Evolutionary conservation across 2,329 filamentous ascomycete genomes (phyloP).

Genomic region (Aspergillus jensenii): DNA sequence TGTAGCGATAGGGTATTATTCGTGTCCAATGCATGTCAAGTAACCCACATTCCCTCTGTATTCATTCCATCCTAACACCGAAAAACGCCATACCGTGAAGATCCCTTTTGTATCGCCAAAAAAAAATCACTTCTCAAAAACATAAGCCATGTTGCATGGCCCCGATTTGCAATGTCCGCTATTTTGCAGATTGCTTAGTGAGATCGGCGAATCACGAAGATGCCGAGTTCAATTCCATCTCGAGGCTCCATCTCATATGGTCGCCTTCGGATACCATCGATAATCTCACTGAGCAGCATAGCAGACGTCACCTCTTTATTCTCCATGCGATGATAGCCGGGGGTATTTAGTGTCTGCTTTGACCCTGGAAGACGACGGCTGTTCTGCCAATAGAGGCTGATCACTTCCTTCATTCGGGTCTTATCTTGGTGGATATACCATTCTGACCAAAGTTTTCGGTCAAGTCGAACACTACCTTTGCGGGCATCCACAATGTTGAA

Average conservation of each 20-base stretch:
- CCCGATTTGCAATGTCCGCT: background rate
- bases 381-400: slow-evolving; percentile 44
- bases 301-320: slow-evolving; percentile 52
- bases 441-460: slow-evolving; percentile 58
- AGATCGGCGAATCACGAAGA: slow-evolving; percentile 51
- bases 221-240: slow-evolving; percentile 47
- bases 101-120: background rate
- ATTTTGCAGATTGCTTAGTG: slow-evolving; percentile 21
- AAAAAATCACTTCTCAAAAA: background rate
- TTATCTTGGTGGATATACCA: slow-evolving; percentile 68
- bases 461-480: slow-evolving; percentile 51
- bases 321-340: slow-evolving; percentile 29
- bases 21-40: slow-evolving; percentile 14
- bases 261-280: slow-evolving; percentile 57
- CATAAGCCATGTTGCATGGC: background rate
- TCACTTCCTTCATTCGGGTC: slow-evolving; percentile 54
- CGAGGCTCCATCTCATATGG: slow-evolving; percentile 49
- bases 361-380: slow-evolving; percentile 33
- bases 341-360: slow-evolving; percentile 26
- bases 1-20: slow-evolving; percentile 18
- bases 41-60: slow-evolving; percentile 5
- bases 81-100: slow-evolving; percentile 11
- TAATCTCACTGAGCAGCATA: slow-evolving; percentile 58
- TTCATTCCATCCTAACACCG: slow-evolving; percentile 6
- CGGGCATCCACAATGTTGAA: slow-evolving; percentile 52